These are phyloP conservation scores for Actinomortierella wolfii DNA, from an alignment of 371 early-diverging fungal genomes.

Conservation along the genomic window DNA sequence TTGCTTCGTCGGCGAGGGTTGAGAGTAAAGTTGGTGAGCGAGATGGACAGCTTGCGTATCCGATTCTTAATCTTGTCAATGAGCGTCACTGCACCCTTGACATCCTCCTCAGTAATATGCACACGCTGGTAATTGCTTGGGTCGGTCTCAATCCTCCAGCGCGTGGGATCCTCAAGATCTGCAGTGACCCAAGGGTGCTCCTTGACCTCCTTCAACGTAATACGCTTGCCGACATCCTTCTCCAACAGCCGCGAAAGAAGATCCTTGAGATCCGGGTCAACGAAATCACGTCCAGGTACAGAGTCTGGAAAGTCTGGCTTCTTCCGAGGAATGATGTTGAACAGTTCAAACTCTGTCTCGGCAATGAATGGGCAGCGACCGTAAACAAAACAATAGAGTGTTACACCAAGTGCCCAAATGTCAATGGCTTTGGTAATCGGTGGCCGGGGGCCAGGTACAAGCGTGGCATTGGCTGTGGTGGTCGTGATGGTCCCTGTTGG, in stretches of 20 bases:
- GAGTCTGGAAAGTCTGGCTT: slow-evolving; percentile 61
- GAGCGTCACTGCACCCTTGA: slow-evolving; percentile 62
- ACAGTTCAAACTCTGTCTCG: slow-evolving; percentile 95
- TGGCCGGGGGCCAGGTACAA: slow-evolving; percentile 33
- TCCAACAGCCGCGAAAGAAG: slow-evolving; percentile 75
- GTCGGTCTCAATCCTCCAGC: slow-evolving; percentile 71
- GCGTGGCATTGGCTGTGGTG: neutral
- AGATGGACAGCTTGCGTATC: slow-evolving; percentile 63
- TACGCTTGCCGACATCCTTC: slow-evolving; percentile 85
- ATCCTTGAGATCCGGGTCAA: slow-evolving; percentile 53
- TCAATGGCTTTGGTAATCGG: slow-evolving; percentile 91
- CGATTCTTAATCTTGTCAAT: slow-evolving; percentile 50
- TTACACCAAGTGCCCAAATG: slow-evolving; percentile 99
- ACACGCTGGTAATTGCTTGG: slow-evolving; percentile 59
- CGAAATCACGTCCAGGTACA: slow-evolving; percentile 40
- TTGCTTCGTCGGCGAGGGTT: slow-evolving; percentile 33
- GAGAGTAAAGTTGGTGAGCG: slow-evolving; percentile 52
- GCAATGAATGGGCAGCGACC: slow-evolving; percentile 98
- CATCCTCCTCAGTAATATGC: slow-evolving; percentile 73
- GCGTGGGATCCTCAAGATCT: slow-evolving; percentile 65
- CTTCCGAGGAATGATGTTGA: slow-evolving; percentile 84
- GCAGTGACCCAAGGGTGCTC: slow-evolving; percentile 87
- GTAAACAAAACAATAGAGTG: slow-evolving; percentile 95
- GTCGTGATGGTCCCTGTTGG: slow-evolving; percentile 23
- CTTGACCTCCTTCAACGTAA: slow-evolving; percentile 85